A percentile compares a stretch with the other conserved stretches of the same genome.
phyloP scores from a whole-genome alignment of 2,329 filamentous ascomycete species.

The Arthrobotrys pseudoclavata region DNA sequence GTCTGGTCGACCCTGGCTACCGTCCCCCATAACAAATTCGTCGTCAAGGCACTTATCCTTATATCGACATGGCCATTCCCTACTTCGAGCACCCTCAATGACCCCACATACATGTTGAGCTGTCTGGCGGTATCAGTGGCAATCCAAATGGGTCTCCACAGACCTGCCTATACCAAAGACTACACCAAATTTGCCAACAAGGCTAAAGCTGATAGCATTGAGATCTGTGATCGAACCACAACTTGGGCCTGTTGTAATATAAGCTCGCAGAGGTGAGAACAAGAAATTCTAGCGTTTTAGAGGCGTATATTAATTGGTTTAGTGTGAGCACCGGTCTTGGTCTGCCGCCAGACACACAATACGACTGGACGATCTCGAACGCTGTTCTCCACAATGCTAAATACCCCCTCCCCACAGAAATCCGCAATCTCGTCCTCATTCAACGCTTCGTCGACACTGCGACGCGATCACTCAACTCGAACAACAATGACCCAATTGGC shows the following conservation, averaged over 20 bases:
- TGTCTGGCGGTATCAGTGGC: conserved; percentile 90
- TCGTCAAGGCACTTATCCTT: conserved; percentile 84
- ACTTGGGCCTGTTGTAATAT: conserved; percentile 91
- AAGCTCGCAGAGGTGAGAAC: conserved; percentile 74
- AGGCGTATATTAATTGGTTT: conserved; percentile 4
- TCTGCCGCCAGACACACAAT: conserved; percentile 82
- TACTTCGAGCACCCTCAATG: conserved; percentile 82
- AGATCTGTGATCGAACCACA: conserved; percentile 75
- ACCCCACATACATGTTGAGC: conserved; percentile 84
- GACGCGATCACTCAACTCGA: conserved; percentile 83
- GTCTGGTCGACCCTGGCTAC: conserved; percentile 83
- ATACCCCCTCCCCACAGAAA: conserved; percentile 73
- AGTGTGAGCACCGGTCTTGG: conserved; percentile 86
- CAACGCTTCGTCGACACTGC: conserved; percentile 83
- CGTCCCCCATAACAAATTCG: conserved; percentile 82
- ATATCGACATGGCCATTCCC: conserved; percentile 86
- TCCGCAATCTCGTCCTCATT: conserved; percentile 78
- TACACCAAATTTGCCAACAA: conserved; percentile 82
- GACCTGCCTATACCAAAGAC: conserved; percentile 84
- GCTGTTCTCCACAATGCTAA: conserved; percentile 74
- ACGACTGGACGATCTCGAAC: conserved; percentile 79
- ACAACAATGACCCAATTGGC: conserved; percentile 79
- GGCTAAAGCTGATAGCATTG: conserved; percentile 81
- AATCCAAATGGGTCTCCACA: conserved; percentile 84
- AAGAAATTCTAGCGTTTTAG: not conserved